Evolutionary conservation across 1,284 basidiomycete species (phyloP), one percentile per base, ranked within the genome.

Genomic region (Ganoderma boninense): DNA sequence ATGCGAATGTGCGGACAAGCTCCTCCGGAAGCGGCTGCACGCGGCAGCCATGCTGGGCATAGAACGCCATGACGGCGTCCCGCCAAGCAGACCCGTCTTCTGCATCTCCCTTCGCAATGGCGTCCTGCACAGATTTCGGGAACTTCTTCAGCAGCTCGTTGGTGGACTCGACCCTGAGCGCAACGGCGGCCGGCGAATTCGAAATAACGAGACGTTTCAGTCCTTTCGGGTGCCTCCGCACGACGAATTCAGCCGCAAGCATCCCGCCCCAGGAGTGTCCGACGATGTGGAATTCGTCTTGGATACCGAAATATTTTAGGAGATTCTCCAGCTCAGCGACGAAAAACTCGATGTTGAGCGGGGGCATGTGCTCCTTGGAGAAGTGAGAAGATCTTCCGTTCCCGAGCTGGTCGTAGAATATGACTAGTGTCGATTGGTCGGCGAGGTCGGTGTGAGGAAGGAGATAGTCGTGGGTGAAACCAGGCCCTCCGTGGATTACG

Each of bases 251-350:
- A 11, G 73, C 56, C 2, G 68, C 77, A 44, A 81, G 71, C 69
- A 80, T 79, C 18, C 78, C 79, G 44, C 81, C 80, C 81, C 81
- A 82, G 38, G 79, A 81, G 64, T 82, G 80, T 0, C 80, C 81
- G 20, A 77, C 59, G 14, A 81, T 68, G 62, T 76, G 73, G 70
- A 72, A 82, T 38, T 65, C 64, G 56, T 76, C 75, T 35, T 69
- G 62, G 66, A 82, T 75, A 11, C 70, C 72, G 40, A 81, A 69
- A 68, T 80, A 68, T 23, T 63, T 6, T 42, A 81, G 26, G 18
- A 82, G 65, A 71, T 79, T 80, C 42, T 74, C 75, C 26, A 81
- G 72, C 73, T 82, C 80, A 69, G 73, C 73, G 57, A 80, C 64
- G 76, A 80, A 82, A 64, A 82, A 76, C 16, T 77, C 75, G 62